These are phyloP conservation scores for Juglanconis sp. DNA, from an alignment of 2,329 filamentous ascomycete species.

Conservation along the genomic window DNA sequence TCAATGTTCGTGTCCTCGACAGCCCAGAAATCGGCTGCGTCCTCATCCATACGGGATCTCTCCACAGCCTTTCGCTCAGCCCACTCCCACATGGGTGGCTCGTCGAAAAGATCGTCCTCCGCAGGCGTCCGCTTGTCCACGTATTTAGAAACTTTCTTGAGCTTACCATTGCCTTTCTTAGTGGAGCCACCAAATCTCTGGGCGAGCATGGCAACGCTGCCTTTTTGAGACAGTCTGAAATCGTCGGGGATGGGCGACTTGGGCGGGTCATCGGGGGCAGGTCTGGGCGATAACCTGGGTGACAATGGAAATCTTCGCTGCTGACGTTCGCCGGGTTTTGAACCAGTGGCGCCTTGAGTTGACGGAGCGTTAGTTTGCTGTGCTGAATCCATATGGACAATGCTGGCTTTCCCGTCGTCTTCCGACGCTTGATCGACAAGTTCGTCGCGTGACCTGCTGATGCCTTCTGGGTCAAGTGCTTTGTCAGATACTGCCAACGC, in stretches of 20 bases:
- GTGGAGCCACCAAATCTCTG: slow-evolving; percentile 30
- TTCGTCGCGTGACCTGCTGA: neutral
- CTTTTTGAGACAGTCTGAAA: slow-evolving; percentile 15
- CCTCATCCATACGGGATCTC: slow-evolving; percentile 24
- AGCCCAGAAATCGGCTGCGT: slow-evolving; percentile 22
- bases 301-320: neutral
- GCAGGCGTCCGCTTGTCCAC: slow-evolving; percentile 36
- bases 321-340: neutral
- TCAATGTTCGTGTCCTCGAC: slow-evolving; percentile 13
- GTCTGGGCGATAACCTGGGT: slow-evolving; percentile 1
- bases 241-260: slow-evolving; percentile 5
- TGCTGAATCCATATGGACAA: neutral
- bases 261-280: neutral
- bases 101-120: slow-evolving; percentile 44
- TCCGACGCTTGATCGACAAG: neutral
- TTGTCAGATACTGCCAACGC: neutral
- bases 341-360: neutral
- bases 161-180: slow-evolving; percentile 34
- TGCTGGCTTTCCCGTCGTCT: neutral
- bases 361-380: slow-evolving; percentile 5
- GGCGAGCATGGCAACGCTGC: slow-evolving; percentile 33
- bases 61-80: slow-evolving; percentile 35
- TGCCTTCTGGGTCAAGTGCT: neutral
- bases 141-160: slow-evolving; percentile 35
- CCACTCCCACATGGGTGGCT: slow-evolving; percentile 42